Evolutionary conservation across 257 asterid species (phyloP).

Genomic region (Agastache rugosa): DNA sequence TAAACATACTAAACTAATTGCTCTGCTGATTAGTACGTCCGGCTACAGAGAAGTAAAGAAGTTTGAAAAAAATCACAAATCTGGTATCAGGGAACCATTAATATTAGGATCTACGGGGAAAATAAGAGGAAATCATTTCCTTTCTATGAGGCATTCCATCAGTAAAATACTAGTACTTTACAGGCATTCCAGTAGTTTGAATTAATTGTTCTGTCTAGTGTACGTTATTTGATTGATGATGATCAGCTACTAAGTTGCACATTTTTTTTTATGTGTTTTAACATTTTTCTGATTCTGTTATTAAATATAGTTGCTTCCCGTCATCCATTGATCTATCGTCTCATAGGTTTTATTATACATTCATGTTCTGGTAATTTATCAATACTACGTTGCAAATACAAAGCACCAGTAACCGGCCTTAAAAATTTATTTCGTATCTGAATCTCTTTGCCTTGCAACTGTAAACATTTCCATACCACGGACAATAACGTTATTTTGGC

Average conservation of each 20-base stretch:
- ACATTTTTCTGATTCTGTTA: not conserved
- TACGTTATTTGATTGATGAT: not conserved
- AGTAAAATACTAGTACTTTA: not conserved
- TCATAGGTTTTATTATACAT: not conserved
- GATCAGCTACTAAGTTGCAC: not conserved
- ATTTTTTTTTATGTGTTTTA: not conserved
- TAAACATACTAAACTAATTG: not conserved
- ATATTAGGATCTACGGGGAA: not conserved
- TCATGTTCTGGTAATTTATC: slow-evolving; percentile 16
- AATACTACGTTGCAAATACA: not conserved
- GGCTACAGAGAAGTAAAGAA: not conserved
- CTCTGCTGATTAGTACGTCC: not conserved
- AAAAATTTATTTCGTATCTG: not conserved
- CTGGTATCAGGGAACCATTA: not conserved
- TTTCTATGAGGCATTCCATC: not conserved
- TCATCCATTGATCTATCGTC: not conserved
- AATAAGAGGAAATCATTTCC: not conserved
- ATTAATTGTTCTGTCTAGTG: not conserved
- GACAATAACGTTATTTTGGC: slow-evolving; percentile 19
- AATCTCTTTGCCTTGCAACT: not conserved
- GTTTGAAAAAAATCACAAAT: not conserved
- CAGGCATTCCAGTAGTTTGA: not conserved
- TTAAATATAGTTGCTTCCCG: not conserved
- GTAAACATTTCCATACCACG: not conserved
- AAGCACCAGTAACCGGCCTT: not conserved